Evolutionary conservation across 371 early-diverging fungal species (phyloP).

Genomic region (Mortierella sp.): DNA sequence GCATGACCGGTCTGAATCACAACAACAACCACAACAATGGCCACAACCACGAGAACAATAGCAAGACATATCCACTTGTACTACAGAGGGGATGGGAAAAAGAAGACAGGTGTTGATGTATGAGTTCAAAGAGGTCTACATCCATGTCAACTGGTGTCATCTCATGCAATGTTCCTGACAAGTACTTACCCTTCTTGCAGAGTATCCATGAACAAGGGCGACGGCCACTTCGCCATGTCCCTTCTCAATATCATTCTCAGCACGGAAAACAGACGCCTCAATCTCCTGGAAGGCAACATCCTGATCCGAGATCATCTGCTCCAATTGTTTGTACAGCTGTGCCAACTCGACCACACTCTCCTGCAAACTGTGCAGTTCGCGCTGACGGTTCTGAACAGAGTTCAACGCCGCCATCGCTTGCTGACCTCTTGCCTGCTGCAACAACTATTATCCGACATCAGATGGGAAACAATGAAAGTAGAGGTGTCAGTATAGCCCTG

Average conservation of each 20-base stretch:
- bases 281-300: slow-evolving; percentile 44
- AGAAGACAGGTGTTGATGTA: background rate
- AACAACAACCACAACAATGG: slow-evolving; percentile 40
- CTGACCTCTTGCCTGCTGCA: slow-evolving; percentile 47
- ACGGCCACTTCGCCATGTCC: slow-evolving; percentile 14
- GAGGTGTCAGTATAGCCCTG: background rate
- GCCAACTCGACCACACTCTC: slow-evolving; percentile 43
- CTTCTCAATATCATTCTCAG: slow-evolving; percentile 43
- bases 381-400: slow-evolving; percentile 46
- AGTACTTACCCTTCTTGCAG: slow-evolving; percentile 38
- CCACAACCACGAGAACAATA: slow-evolving; percentile 32
- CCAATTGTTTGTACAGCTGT: slow-evolving; percentile 38
- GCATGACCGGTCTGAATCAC: slow-evolving; percentile 19
- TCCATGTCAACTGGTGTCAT: background rate
- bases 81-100: slow-evolving; percentile 10
- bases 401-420: slow-evolving; percentile 42
- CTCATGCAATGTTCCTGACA: no score
- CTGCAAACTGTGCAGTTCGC: slow-evolving; percentile 38
- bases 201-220: slow-evolving; percentile 19
- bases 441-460: slow-evolving; percentile 14
- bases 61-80: slow-evolving; percentile 43
- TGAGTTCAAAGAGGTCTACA: background rate
- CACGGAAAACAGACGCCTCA: slow-evolving; percentile 34
- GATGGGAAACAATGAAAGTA: background rate
- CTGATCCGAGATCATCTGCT: slow-evolving; percentile 47